Evolutionary conservation across 805 yeast genomes (phyloP), one percentile per base, ranked within the genome.

Genomic region (Saturnispora sekii): DNA sequence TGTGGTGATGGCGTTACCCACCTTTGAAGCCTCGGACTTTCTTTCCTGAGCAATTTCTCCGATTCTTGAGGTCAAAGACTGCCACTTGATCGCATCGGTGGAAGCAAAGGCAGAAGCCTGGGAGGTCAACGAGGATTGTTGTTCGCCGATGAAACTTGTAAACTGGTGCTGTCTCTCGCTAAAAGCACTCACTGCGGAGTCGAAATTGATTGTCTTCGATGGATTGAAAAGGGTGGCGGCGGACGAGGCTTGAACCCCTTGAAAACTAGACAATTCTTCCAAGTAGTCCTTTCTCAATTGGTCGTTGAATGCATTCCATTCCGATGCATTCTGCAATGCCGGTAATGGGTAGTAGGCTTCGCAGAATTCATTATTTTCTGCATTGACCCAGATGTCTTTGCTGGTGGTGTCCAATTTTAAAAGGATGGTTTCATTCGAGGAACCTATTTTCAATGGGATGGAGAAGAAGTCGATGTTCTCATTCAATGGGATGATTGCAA

Each of bases 351-450:
- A 46, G 40, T 40, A 44, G 14, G 51, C 49, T 14, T 40, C 37
- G 40, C 55, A 51, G 12, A 32, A 44, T 14, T 44, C 48, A 34
- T 49, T 49, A 4, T 35, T 12, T 12, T 38, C 46, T 1, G 52
- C 38, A 41, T 72, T 66, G 15, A 79, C 75, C 84, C 84, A 80
- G 10, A 81, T 63, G 52, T 79, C 85, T 0, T 81, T 69, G 0
- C 84, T 76, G 2, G 84, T 86, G 1, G 86, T 79, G 52, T 81
- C 88, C 16, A 81, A 56, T 36, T 77, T 60, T 10, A 79, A 72
- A 11, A 64, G 65, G 4, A 79, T 62, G 12, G 66, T 61, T 53
- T 78, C 79, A 1, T 66, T 56, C 1, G 78, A 70, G 0, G 81
- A 69, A 11, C 88, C 88, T 34, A 81, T 57, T 11, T 56, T 47